Percentiles rank a stretch among this genome's conserved stretches.
phyloP scores from a whole-genome alignment of 2,329 filamentous ascomycete species.

The Xenoacremonium recifei region DNA sequence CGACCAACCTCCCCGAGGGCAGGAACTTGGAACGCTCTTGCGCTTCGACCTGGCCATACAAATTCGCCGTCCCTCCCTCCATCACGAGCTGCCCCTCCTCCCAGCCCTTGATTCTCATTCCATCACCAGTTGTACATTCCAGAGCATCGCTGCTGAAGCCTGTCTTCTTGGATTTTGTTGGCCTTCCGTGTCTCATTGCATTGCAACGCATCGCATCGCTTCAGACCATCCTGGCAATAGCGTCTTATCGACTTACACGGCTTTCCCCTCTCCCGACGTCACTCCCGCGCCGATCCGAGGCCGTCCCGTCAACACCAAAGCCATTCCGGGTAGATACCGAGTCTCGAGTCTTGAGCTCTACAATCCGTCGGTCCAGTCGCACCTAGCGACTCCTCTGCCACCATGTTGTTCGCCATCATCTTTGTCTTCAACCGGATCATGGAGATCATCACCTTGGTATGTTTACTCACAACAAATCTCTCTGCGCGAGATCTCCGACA shows the following conservation, averaged over 20 bases:
- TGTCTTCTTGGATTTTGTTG: background rate
- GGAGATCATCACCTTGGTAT: constrained; percentile 63
- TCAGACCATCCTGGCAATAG: background rate
- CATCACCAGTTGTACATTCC: background rate
- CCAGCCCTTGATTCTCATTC: background rate
- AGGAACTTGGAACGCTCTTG: too few relatives aligned
- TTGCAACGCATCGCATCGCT: constrained; percentile 2
- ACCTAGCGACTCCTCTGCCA: too few relatives aligned
- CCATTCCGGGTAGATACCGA: too few relatives aligned
- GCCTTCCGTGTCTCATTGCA: background rate
- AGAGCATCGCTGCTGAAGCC: background rate
- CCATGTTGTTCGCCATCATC: constrained; percentile 62
- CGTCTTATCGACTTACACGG: background rate
- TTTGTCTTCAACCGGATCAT: constrained; percentile 62
- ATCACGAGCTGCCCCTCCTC: background rate
- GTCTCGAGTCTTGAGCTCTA: too few relatives aligned
- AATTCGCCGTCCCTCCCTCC: background rate
- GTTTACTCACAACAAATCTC: constrained; percentile 14
- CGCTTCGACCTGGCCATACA: background rate
- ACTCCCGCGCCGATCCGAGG: background rate
- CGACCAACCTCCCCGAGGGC: too few relatives aligned
- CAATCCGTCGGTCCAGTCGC: too few relatives aligned
- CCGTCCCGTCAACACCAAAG: too few relatives aligned
- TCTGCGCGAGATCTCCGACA: background rate
- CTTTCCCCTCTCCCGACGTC: background rate